These are phyloP conservation scores for Xerocomus brunneocitrinus DNA, from an alignment of 768 basidiomycete species.

Conservation along the genomic window DNA sequence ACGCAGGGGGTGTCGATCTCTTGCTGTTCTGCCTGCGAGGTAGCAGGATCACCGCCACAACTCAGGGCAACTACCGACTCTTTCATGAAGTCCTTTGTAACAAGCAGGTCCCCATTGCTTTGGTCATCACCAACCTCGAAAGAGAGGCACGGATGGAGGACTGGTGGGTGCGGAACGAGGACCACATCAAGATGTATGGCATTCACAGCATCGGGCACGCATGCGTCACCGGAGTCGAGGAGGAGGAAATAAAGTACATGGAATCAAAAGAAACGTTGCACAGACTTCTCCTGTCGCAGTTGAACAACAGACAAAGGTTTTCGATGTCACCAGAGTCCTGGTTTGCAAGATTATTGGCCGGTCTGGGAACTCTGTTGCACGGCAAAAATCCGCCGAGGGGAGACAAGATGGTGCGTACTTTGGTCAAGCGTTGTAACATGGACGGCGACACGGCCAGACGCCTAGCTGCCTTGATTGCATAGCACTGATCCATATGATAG, in stretches of 20 bases:
- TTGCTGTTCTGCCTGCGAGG: slow-evolving; percentile 38
- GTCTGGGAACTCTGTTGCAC: slow-evolving; percentile 18
- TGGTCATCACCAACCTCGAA: slow-evolving; percentile 40
- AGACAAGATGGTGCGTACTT: slow-evolving; percentile 21
- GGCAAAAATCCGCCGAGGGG: slow-evolving; percentile 20
- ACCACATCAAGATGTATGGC: slow-evolving; percentile 21
- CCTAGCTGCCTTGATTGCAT: slow-evolving; percentile 13
- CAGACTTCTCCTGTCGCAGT: slow-evolving; percentile 15
- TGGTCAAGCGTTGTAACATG: slow-evolving; percentile 28
- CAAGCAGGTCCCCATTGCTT: slow-evolving; percentile 35
- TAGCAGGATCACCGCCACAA: slow-evolving; percentile 26
- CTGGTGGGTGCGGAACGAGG: slow-evolving; percentile 33
- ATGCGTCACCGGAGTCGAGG: slow-evolving; percentile 38
- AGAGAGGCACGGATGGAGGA: slow-evolving; percentile 31
- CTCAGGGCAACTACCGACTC: slow-evolving; percentile 36
- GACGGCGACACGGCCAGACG: slow-evolving; percentile 24
- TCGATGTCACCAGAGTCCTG: slow-evolving; percentile 25
- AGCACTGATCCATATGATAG: background rate
- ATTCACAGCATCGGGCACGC: slow-evolving; percentile 33
- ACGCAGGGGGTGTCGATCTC: slow-evolving; percentile 30
- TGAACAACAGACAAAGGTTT: slow-evolving; percentile 14
- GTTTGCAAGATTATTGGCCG: slow-evolving; percentile 20
- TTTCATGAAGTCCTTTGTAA: slow-evolving; percentile 39
- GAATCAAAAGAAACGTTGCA: slow-evolving; percentile 29
- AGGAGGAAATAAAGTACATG: slow-evolving; percentile 30